A percentile compares a stretch with the other conserved stretches of the same genome.
phyloP scores from a whole-genome alignment of 78 protist genomes.

The Guillardia theta region DNA sequence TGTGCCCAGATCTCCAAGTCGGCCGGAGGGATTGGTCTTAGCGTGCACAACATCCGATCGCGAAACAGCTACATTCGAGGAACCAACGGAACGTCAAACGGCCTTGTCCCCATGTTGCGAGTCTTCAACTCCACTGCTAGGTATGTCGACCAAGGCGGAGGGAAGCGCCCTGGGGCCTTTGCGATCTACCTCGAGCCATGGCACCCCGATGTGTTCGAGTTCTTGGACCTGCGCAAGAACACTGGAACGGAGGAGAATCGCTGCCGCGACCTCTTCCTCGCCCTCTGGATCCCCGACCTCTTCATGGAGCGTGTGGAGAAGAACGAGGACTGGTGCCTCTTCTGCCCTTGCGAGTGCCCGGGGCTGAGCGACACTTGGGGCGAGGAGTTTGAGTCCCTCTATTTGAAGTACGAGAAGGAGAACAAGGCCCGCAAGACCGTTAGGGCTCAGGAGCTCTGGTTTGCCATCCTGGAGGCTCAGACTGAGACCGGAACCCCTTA shows the following conservation, averaged over 20 bases:
- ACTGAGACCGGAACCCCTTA: conserved; percentile 98
- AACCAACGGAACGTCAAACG: conserved; percentile 68
- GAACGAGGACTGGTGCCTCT: conserved; percentile 88
- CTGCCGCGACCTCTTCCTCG: conserved; percentile 97
- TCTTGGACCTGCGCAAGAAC: conserved; percentile 70
- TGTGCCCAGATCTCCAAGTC: conserved; percentile 89
- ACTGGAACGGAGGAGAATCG: conserved; percentile 66
- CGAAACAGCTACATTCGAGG: conserved; percentile 54
- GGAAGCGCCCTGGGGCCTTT: conserved; percentile 96
- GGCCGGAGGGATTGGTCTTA: conserved; percentile 97
- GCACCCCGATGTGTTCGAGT: conserved; percentile 95
- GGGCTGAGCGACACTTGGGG: conserved; percentile 89
- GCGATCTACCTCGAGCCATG: conserved; percentile 99
- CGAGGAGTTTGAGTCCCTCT: conserved; percentile 84
- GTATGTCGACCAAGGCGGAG: conserved; percentile 95
- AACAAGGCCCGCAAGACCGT: conserved; percentile 70
- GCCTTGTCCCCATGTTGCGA: conserved; percentile 97
- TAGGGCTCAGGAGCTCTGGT: conserved; percentile 96
- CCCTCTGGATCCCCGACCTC: conserved; percentile 96
- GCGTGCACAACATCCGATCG: conserved; percentile 89
- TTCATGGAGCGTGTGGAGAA: conserved; percentile 96
- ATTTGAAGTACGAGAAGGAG: conserved; percentile 80
- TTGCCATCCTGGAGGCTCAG: conserved; percentile 93
- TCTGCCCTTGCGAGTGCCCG: conserved; percentile 93
- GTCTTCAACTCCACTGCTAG: conserved; percentile 96